Base-by-base conservation (phyloP, 306 rosid genomes). In the Gastrolobium bilobum region DNA sequence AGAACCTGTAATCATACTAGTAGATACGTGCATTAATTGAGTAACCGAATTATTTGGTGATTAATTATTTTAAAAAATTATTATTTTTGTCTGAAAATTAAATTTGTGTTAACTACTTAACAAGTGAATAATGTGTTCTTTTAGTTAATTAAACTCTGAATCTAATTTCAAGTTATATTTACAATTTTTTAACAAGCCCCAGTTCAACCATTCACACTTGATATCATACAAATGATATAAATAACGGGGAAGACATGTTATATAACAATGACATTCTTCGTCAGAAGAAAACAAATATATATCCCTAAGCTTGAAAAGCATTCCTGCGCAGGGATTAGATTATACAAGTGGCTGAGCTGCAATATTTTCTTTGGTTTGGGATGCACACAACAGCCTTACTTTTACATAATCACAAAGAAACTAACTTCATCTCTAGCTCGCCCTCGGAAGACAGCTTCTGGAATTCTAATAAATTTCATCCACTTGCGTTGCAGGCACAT, bases 401-500 rank as follows among this genome's bases (percentile, higher is more conserved):
- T 20, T 20, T 20, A 20, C 26, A 20, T 20, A 20, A 20, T 20
- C 26, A 20, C 26, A 20, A 20, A 20, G 26, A 20, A 20, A 20
- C 26, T 1, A 20, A 20, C 26, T 20, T 20, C 26, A 20, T 20
- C n/a, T n/a, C n/a, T n/a, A n/a, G n/a, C n/a, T n/a, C n/a, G n/a
- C n/a, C n/a, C n/a, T n/a, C n/a, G n/a, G n/a, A n/a, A 59, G 7
- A 52, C 2, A 3, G 61, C 78, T 84, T 52, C 68, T 75, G 9
- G 89, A 80, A 79, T 75, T 47, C 9, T 59, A 80, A 62, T 78
- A 75, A 59, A 79, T 71, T 76, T 89, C 90, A 47, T 87, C 91
- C 4, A 85, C 89, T 50, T 62, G 87, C 13, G 86, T 79, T 26
- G 65, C 75, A 4, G 95, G 87, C 48, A 95, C 90, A 51, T 95